Conservation (phyloP, 2,329 filamentous ascomycete species). For the Sporothrix globosa region DNA sequence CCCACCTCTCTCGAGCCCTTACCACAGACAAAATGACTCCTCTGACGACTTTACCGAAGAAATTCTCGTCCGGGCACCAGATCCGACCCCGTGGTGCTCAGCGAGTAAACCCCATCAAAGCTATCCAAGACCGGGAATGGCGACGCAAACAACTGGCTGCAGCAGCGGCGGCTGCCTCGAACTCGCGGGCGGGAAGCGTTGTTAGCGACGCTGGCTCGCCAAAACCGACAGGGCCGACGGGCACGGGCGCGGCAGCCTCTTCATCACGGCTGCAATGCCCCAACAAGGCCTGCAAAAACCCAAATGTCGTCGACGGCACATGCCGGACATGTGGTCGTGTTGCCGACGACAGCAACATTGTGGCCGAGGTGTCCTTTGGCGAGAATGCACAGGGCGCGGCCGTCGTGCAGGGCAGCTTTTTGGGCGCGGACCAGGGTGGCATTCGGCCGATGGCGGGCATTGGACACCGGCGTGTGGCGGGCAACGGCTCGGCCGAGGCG, state of each 20-base stretch:
- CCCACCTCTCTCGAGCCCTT: neutral
- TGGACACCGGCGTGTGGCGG: constrained; percentile 60
- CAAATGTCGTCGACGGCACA: constrained; percentile 66
- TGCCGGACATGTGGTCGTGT: constrained; percentile 86
- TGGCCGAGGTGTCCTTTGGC: constrained; percentile 88
- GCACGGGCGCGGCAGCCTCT: constrained; percentile 37
- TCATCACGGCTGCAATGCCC: constrained; percentile 53
- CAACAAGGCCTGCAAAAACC: constrained; percentile 63
- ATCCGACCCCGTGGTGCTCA: constrained; percentile 37
- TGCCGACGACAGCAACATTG: constrained; percentile 83
- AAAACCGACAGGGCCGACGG: neutral
- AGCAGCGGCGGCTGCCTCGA: constrained; percentile 33
- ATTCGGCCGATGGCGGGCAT: constrained; percentile 66
- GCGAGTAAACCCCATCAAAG: constrained; percentile 53
- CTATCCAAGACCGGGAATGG: constrained; percentile 57
- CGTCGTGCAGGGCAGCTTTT: constrained; percentile 85
- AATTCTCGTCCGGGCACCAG: constrained; percentile 36
- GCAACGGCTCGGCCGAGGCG: constrained; percentile 58
- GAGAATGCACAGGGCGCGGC: constrained; percentile 85
- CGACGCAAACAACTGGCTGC: constrained; percentile 46
- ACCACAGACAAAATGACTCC: constrained; percentile 32
- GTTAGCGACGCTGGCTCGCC: constrained; percentile 24
- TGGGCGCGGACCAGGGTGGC: constrained; percentile 82
- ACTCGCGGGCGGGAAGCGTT: constrained; percentile 29
- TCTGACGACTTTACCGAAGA: constrained; percentile 38